Evolutionary conservation across 352 stramenopile genomes (phyloP).

Genomic region (Elongisporangium anandrum): DNA sequence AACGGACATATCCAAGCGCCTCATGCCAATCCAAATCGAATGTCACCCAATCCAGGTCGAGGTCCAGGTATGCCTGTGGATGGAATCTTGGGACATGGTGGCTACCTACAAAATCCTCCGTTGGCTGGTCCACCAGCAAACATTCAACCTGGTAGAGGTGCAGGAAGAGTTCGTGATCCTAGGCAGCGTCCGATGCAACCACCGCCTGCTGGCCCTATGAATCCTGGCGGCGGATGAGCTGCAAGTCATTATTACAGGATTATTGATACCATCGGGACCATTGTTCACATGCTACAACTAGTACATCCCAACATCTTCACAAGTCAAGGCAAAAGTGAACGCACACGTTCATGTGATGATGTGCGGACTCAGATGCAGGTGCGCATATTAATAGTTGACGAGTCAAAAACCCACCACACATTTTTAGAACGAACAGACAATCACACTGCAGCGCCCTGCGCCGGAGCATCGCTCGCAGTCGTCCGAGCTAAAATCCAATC

Average conservation of each 20-base stretch:
- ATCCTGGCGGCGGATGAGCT: not conserved
- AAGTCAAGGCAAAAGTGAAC: not conserved
- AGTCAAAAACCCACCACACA: not conserved
- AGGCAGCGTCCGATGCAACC: constrained; percentile 5
- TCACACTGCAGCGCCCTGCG: not conserved
- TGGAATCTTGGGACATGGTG: not conserved
- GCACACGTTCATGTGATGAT: not conserved
- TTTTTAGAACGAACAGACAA: not conserved
- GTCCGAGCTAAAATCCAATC: not conserved
- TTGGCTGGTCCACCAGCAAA: not conserved
- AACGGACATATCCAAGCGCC: not conserved
- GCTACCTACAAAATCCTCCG: not conserved
- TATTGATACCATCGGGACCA: not conserved
- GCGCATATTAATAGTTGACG: not conserved
- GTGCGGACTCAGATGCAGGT: not conserved
- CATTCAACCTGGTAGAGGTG: constrained; percentile 1
- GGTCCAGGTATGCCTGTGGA: not conserved
- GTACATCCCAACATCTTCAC: not conserved
- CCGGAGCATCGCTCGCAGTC: not conserved
- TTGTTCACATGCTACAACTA: not conserved
- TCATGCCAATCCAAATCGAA: not conserved
- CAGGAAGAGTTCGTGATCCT: constrained; percentile 9
- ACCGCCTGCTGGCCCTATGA: not conserved
- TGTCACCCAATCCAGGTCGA: not conserved
- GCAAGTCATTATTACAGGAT: not conserved